phyloP scores from a whole-genome alignment of 2,329 filamentous ascomycete genomes.

The Aspergillus fijiensis region DNA sequence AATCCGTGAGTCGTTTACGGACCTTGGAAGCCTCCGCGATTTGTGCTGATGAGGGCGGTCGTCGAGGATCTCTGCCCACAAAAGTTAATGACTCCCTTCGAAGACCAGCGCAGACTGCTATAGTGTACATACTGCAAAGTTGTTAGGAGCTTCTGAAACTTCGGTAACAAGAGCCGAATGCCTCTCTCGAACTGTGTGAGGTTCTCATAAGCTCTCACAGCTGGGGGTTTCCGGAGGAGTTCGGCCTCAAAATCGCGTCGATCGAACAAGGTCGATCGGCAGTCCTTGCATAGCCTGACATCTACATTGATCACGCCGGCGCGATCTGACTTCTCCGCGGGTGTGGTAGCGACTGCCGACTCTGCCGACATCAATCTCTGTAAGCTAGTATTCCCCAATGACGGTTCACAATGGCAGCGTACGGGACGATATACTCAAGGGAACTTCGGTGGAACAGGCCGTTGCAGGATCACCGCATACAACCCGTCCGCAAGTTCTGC shows the following conservation, averaged over 20 bases:
- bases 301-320: constrained; percentile 67
- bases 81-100: background rate
- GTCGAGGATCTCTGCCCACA: constrained; percentile 57
- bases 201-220: constrained; percentile 79
- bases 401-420: constrained; percentile 34
- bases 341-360: constrained; percentile 35
- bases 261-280: constrained; percentile 68
- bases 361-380: constrained; percentile 7
- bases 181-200: constrained; percentile 84
- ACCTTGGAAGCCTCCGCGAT: constrained; percentile 84
- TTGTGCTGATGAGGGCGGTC: constrained; percentile 65
- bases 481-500: constrained; percentile 86
- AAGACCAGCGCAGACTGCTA: background rate
- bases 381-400: constrained; percentile 17
- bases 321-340: constrained; percentile 44
- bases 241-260: constrained; percentile 76
- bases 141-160: constrained; percentile 75
- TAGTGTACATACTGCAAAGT: constrained; percentile 60
- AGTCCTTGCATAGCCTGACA: constrained; percentile 89
- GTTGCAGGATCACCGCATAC: constrained; percentile 88
- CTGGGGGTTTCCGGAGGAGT: constrained; percentile 65
- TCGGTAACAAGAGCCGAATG: constrained; percentile 76
- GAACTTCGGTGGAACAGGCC: constrained; percentile 79
- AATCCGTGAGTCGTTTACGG: constrained; percentile 83
- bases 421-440: constrained; percentile 70